phyloP scores from a whole-genome alignment of 768 basidiomycete species.

The Cystobasidium tubakii region DNA sequence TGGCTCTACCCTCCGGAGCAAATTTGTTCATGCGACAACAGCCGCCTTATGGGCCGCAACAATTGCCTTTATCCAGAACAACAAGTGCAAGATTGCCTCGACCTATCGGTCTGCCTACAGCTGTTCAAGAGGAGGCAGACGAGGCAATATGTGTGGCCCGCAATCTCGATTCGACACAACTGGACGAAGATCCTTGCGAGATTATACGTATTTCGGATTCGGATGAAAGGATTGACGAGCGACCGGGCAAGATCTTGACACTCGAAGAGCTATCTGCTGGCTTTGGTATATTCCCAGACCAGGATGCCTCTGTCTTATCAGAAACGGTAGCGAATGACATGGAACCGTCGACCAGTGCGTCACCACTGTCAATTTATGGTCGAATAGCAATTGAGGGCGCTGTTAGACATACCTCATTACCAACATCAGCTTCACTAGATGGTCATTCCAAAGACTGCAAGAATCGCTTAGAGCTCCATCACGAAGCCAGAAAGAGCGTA shows the following conservation, averaged over 20 bases:
- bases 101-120: neutral
- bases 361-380: neutral
- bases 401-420: neutral
- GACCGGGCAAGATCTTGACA: neutral
- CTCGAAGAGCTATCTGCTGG: neutral
- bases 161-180: too few relatives aligned
- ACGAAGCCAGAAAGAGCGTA: conserved; percentile 11
- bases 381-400: conserved; percentile 10
- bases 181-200: too few relatives aligned
- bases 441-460: neutral
- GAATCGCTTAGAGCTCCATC: neutral
- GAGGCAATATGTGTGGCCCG: neutral
- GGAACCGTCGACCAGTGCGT: neutral
- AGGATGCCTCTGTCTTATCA: neutral
- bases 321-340: too few relatives aligned
- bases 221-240: neutral
- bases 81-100: neutral
- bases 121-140: neutral
- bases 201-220: too few relatives aligned
- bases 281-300: neutral
- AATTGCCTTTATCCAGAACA: neutral
- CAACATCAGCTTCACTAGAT: neutral
- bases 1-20: neutral
- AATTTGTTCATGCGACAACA: neutral
- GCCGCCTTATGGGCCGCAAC: neutral